These are phyloP conservation scores for Talaromyces piceae DNA, from an alignment of 2,329 filamentous ascomycete species.

Conservation along the genomic window DNA sequence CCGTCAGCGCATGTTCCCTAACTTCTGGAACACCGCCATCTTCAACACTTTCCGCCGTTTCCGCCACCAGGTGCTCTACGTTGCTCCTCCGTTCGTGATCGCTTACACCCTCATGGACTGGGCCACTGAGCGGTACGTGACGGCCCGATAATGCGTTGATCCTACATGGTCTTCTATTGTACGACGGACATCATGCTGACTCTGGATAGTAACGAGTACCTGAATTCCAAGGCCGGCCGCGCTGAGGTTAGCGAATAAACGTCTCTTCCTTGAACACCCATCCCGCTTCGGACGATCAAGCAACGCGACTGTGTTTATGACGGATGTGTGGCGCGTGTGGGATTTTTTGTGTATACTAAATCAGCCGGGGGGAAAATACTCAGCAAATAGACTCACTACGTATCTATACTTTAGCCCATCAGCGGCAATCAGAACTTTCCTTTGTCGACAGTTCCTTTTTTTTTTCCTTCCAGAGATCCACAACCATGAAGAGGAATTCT, in stretches of 20 bases:
- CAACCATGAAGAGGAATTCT: not conserved
- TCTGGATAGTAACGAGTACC: conserved; percentile 40
- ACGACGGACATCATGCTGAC: not conserved
- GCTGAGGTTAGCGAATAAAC: conserved; percentile 19
- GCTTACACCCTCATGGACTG: conserved; percentile 83
- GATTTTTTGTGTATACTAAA: not conserved
- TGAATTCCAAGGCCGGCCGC: conserved; percentile 45
- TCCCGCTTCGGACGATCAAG: not conserved
- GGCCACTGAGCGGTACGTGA: conserved; percentile 78
- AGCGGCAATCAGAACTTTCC: not conserved
- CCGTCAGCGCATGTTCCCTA: conserved; percentile 81
- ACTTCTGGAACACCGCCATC: conserved; percentile 69
- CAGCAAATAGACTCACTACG: not conserved
- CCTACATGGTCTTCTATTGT: too few relatives aligned
- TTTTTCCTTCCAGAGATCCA: not conserved
- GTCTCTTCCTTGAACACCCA: not conserved
- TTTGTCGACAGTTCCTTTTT: not conserved
- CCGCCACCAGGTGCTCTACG: conserved; percentile 80
- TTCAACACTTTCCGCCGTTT: conserved; percentile 94
- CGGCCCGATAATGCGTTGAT: too few relatives aligned
- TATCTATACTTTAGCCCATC: not conserved
- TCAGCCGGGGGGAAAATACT: not conserved
- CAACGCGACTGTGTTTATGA: not conserved
- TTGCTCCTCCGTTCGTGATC: conserved; percentile 67
- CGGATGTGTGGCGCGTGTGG: not conserved